A percentile compares a stretch with the other conserved stretches of the same genome.
phyloP scores from a whole-genome alignment of 805 yeast genomes.

The Saccharomycopsis amapae region DNA sequence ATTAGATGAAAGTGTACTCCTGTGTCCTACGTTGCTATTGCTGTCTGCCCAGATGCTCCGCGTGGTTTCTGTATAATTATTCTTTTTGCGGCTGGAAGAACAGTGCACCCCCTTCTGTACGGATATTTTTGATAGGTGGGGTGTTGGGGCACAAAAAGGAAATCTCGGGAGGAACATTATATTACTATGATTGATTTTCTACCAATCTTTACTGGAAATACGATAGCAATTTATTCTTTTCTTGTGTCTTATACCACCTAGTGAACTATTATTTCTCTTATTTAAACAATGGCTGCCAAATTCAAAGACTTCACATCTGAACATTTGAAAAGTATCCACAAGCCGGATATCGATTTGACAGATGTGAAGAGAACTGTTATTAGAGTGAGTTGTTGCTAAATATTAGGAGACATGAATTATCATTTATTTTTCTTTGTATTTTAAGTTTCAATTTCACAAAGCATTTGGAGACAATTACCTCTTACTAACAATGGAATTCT shows the following conservation, averaged over 20 bases:
- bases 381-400: constrained; percentile 10
- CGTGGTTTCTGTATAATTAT: too few species aligned
- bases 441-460: too few species aligned
- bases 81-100: too few species aligned
- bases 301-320: constrained; percentile 13
- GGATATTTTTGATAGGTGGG: too few species aligned
- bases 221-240: not conserved
- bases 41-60: too few species aligned
- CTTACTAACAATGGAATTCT: not conserved
- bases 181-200: too few species aligned
- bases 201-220: too few species aligned
- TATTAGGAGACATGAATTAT: not conserved
- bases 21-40: too few species aligned
- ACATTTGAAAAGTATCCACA: constrained; percentile 17
- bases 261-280: not conserved
- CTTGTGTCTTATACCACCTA: not conserved
- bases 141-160: not conserved
- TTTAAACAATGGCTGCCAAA: constrained; percentile 8
- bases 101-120: too few species aligned
- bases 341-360: constrained; percentile 17
- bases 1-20: too few species aligned
- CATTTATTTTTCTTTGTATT: too few species aligned
- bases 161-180: not conserved
- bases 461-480: not conserved
- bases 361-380: constrained; percentile 17